phyloP scores from a whole-genome alignment of 495 filamentous ascomycete species.

The Daldinia loculata region DNA sequence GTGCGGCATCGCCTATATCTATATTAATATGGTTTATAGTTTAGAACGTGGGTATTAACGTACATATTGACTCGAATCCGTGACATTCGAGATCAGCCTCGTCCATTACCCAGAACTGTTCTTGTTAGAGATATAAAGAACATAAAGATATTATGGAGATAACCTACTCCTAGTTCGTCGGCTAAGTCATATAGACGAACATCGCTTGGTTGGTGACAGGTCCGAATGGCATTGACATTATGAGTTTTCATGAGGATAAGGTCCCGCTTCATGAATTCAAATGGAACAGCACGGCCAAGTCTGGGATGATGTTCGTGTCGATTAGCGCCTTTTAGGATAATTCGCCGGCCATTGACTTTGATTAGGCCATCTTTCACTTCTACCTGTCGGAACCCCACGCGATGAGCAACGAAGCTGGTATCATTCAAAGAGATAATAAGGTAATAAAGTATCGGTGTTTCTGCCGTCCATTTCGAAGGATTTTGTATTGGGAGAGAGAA shows the following conservation, averaged over 20 bases:
- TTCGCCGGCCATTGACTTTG: conserved; percentile 65
- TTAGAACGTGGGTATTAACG: neutral
- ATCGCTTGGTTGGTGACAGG: conserved; percentile 69
- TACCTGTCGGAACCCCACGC: conserved; percentile 67
- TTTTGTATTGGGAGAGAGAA: conserved; percentile 55
- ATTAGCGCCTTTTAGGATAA: conserved; percentile 69
- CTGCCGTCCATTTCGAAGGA: conserved; percentile 71
- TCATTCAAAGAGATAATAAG: conserved; percentile 52
- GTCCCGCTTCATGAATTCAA: conserved; percentile 64
- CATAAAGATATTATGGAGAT: neutral
- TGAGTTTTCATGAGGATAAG: conserved; percentile 72
- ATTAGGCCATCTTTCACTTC: conserved; percentile 66
- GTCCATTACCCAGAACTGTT: conserved; percentile 70
- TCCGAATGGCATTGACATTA: conserved; percentile 72
- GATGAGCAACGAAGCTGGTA: conserved; percentile 54
- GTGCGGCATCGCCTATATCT: conserved; percentile 37
- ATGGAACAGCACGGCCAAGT: conserved; percentile 66
- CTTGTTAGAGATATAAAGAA: neutral
- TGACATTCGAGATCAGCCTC: conserved; percentile 78
- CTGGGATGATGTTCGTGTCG: conserved; percentile 70
- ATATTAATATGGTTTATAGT: conserved; percentile 10
- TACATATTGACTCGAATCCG: conserved; percentile 63
- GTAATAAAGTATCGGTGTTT: conserved; percentile 67
- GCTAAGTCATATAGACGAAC: conserved; percentile 66
- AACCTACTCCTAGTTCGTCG: conserved; percentile 66